Evolutionary conservation across 176 grass and related monocot species (phyloP).

Genomic region (Triticum timopheevii): DNA sequence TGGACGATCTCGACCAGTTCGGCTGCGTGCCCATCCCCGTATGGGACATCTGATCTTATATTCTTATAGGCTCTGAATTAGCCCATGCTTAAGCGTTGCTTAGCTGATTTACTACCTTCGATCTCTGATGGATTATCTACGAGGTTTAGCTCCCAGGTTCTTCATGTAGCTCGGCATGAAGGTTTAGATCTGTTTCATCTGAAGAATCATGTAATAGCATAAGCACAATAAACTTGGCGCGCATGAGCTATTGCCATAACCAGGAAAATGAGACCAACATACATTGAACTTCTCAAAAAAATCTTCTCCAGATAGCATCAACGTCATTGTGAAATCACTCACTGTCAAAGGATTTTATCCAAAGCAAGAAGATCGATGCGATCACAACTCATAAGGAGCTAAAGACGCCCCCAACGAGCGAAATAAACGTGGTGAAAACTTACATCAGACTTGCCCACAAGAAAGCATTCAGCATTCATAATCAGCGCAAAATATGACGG

Average conservation of each 20-base stretch:
- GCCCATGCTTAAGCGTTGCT: constrained; percentile 8
- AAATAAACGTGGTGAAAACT: background rate
- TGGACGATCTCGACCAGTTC: constrained; percentile 72
- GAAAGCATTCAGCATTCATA: constrained; percentile 5
- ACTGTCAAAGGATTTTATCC: background rate
- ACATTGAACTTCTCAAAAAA: no score
- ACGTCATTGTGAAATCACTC: no score
- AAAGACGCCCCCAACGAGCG: no score
- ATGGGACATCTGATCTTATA: constrained; percentile 66
- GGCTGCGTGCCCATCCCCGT: constrained; percentile 69
- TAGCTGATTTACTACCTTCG: background rate
- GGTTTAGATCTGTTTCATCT: background rate
- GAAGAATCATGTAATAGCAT: no score
- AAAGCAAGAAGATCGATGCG: background rate
- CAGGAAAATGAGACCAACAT: no score
- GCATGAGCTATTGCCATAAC: background rate
- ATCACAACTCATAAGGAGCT: background rate
- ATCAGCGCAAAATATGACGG: constrained; percentile 10
- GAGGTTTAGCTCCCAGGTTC: constrained; percentile 13
- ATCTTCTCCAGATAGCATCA: background rate
- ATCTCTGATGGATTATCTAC: background rate
- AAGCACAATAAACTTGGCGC: background rate
- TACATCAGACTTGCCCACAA: background rate
- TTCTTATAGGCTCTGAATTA: background rate
- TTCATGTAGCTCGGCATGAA: constrained; percentile 13